These are phyloP conservation scores for Sequoiadendron giganteum DNA, from an alignment of 75 land plant genomes.

Conservation along the genomic window DNA sequence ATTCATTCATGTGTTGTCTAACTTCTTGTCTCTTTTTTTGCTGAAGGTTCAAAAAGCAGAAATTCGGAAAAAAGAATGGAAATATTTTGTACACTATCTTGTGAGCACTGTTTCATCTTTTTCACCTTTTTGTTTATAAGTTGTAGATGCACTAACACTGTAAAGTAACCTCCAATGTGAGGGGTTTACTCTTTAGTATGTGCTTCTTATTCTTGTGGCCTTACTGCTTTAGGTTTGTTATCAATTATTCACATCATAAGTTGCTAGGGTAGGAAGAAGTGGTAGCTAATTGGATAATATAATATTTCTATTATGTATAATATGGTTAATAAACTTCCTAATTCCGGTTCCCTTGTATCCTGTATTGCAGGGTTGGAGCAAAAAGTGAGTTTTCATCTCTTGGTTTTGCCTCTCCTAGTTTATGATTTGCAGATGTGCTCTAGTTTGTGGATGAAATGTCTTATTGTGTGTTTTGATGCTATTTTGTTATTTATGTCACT, in stretches of 20 bases:
- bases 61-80: constrained; percentile 81
- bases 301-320: background rate
- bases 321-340: background rate
- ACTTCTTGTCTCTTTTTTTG: background rate
- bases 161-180: background rate
- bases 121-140: background rate
- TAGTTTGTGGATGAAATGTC: background rate
- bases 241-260: background rate
- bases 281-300: background rate
- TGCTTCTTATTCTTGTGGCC: background rate
- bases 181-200: background rate
- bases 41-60: constrained; percentile 78
- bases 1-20: background rate
- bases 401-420: background rate
- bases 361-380: constrained; percentile 79
- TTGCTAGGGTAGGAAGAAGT: background rate
- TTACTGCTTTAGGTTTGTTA: background rate
- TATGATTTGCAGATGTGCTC: background rate
- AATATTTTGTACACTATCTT: constrained; percentile 89
- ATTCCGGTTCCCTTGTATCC: background rate
- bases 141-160: background rate
- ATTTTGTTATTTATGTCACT: background rate
- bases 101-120: constrained; percentile 36
- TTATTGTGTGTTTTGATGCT: background rate
- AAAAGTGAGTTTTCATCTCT: constrained; percentile 53